phyloP scores from a whole-genome alignment of 352 stramenopile species.

The Phytophthora syringae region DNA sequence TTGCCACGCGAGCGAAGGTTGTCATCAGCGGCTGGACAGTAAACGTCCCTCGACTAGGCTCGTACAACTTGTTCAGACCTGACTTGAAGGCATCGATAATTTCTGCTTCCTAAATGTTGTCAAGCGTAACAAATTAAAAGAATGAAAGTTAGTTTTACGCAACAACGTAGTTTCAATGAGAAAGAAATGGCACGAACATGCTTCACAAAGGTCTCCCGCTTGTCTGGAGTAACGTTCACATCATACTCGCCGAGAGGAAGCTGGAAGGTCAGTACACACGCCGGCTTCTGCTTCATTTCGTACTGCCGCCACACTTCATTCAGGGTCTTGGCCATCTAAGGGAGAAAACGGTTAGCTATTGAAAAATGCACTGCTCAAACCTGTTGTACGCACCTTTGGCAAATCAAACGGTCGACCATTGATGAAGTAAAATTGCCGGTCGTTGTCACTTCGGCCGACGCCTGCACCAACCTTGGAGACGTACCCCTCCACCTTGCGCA shows the following conservation, averaged over 20 bases:
- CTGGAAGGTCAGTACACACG: slow-evolving; percentile 92
- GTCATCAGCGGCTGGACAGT: slow-evolving; percentile 65
- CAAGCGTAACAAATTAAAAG: background rate
- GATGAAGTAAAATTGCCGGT: slow-evolving; percentile 96
- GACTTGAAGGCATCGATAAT: slow-evolving; percentile 69
- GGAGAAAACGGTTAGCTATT: background rate
- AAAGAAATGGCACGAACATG: slow-evolving; percentile 42
- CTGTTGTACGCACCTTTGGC: slow-evolving; percentile 56
- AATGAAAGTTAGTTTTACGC: background rate
- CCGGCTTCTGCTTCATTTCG: slow-evolving; percentile 94
- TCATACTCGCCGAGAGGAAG: slow-evolving; percentile 93
- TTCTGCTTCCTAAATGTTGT: slow-evolving; percentile 49
- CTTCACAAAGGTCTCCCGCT: slow-evolving; percentile 93
- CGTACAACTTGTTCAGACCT: slow-evolving; percentile 63
- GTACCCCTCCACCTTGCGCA: slow-evolving; percentile 63
- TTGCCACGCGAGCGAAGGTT: slow-evolving; percentile 36
- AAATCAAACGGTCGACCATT: slow-evolving; percentile 97
- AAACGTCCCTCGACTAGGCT: slow-evolving; percentile 68
- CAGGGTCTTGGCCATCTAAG: slow-evolving; percentile 71
- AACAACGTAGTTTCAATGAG: background rate
- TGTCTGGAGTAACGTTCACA: slow-evolving; percentile 98
- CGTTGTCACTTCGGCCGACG: slow-evolving; percentile 82
- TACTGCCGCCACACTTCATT: slow-evolving; percentile 94
- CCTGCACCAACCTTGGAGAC: slow-evolving; percentile 75
- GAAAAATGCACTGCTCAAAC: background rate